Evolutionary conservation across 2,329 filamentous ascomycete genomes (phyloP), one percentile per base, ranked within the genome.

Genomic region (Nigrospora sphaerica): DNA sequence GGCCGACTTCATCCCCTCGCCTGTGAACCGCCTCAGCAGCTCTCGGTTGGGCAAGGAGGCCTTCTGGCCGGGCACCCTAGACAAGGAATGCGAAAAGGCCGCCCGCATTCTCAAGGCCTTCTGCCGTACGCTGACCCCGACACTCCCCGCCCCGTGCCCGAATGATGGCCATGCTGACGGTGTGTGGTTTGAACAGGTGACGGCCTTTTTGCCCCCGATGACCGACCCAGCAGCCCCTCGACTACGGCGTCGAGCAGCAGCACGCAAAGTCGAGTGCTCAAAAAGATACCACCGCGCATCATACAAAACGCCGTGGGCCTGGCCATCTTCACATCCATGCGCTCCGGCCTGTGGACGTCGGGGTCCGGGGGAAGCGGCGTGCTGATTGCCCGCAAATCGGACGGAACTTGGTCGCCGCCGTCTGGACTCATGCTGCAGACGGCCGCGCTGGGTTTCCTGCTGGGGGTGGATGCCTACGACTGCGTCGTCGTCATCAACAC

Each of bases 311-410:
- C 91, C 28, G 89, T 92, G 55, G 92, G 89, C 12, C 77, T 97
- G 48, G 91, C 89, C 46, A 88, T 97, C 55, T 96, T 96, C 70
- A 95, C 91, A 1, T 95, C 89, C 31, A 95, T 96, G 89, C 84
- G 92, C 49, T 92, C 88, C 13, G 92, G 92, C 12, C 71, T 96
- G 32, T 95, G 91, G 87, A 77, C 95, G 56, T 92, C 88, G 39
- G 92, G 92, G 39, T 91, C 90, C 14, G 91, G 91, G 28, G 92
- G 92, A 35, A 92, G 88, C 47, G 92, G 92, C 43, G 79, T 97
- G 35, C 74, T 97, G 35, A 81, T 96, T 49, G 91, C 85, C 16
- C 81, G 88, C 54, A 86, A 88, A 58, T 84, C 86, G 19, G 90
- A 95, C 54, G 90, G 91, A 7, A 84, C 83, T 53, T 96, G 91